phyloP scores from a whole-genome alignment of 306 rosid genomes.

The Prunus mira region DNA sequence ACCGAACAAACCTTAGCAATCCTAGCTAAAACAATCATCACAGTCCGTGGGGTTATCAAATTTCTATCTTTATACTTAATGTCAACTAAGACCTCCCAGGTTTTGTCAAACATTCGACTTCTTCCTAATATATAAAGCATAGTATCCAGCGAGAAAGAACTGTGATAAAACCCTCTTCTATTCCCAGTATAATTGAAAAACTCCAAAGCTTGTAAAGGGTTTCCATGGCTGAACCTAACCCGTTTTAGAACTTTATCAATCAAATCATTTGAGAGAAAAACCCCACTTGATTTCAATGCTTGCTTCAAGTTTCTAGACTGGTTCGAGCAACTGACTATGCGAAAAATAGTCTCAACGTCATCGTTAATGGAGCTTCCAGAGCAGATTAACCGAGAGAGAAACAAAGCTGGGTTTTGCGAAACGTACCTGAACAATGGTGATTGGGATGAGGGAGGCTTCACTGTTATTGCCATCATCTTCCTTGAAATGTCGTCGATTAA shows the following conservation, averaged over 20 bases:
- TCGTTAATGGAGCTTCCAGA: constrained; percentile 25
- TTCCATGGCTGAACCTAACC: constrained; percentile 78
- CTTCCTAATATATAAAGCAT: constrained; percentile 78
- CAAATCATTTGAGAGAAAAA: constrained; percentile 73
- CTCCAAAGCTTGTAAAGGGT: constrained; percentile 69
- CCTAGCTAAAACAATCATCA: constrained; percentile 76
- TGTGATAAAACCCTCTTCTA: constrained; percentile 79
- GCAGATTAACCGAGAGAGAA: constrained; percentile 29
- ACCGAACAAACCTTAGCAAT: constrained; percentile 81
- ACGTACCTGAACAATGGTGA: constrained; percentile 25
- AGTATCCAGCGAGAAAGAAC: constrained; percentile 64
- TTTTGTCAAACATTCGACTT: constrained; percentile 52
- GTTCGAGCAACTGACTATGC: constrained; percentile 43
- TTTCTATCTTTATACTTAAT: constrained; percentile 40
- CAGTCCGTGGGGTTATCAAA: constrained; percentile 53
- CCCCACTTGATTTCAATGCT: constrained; percentile 52
- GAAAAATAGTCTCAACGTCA: constrained; percentile 47
- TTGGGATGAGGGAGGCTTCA: constrained; percentile 16
- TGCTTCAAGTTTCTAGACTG: constrained; percentile 35
- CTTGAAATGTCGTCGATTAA: neutral
- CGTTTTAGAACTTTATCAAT: constrained; percentile 70
- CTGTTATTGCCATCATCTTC: constrained; percentile 23
- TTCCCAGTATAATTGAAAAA: constrained; percentile 55
- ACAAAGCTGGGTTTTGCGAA: constrained; percentile 1
- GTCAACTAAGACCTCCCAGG: constrained; percentile 63